Percentiles rank a stretch among this genome's conserved stretches.
Conservation (phyloP, 1,139 yeast genomes). For the Yamadazyma conglobata region DNA sequence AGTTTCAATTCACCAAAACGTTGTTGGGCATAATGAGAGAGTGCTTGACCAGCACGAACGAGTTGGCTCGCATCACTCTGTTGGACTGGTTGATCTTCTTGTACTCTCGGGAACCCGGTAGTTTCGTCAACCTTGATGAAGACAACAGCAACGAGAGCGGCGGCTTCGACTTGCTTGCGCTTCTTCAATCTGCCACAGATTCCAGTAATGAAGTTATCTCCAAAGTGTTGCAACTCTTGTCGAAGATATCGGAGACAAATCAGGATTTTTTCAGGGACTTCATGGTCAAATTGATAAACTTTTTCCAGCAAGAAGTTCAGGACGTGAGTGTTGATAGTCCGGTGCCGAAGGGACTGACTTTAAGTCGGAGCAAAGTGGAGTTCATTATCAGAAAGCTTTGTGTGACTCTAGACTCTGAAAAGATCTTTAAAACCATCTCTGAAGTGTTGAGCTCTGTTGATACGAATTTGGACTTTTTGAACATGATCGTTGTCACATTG, state of each 20-base stretch:
- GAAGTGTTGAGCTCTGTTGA: constrained; percentile 61
- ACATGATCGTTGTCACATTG: constrained; percentile 80
- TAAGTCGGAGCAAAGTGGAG: constrained; percentile 71
- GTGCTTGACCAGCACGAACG: constrained; percentile 48
- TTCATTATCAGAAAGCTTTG: constrained; percentile 83
- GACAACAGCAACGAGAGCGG: constrained; percentile 17
- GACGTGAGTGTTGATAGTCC: constrained; percentile 20
- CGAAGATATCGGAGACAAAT: constrained; percentile 78
- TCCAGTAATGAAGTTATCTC: constrained; percentile 83
- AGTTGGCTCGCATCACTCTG: constrained; percentile 78
- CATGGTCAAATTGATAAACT: constrained; percentile 63
- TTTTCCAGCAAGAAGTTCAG: constrained; percentile 51
- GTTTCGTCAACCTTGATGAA: constrained; percentile 43
- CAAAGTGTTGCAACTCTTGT: constrained; percentile 70
- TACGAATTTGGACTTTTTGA: constrained; percentile 65
- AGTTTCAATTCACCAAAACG: constrained; percentile 34
- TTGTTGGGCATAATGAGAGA: constrained; percentile 35
- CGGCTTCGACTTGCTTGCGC: constrained; percentile 67
- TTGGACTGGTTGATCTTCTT: constrained; percentile 89
- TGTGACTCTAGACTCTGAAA: constrained; percentile 74
- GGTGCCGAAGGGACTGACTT: constrained; percentile 5
- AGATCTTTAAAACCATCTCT: constrained; percentile 78
- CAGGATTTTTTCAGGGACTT: constrained; percentile 77
- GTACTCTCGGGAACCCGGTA: constrained; percentile 67
- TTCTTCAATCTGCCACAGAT: constrained; percentile 78